A percentile compares a stretch with the other conserved stretches of the same genome.
Evolutionary conservation across 192 early-diverging fungal species (phyloP).

Genomic region (Entomortierella parvispora): DNA sequence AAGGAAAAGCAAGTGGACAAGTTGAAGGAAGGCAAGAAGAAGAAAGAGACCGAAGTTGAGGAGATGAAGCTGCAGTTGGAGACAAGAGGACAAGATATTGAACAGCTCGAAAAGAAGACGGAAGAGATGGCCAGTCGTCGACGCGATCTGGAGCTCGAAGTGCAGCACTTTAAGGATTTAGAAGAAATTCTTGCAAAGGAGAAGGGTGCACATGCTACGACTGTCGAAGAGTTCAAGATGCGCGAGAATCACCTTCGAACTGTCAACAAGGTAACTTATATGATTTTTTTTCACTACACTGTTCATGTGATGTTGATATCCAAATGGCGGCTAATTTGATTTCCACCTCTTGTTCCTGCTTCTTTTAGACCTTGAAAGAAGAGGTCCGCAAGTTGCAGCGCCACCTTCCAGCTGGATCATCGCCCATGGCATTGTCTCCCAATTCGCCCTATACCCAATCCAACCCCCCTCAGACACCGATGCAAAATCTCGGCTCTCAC

Average conservation of each 20-base stretch:
- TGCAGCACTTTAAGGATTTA: constrained; percentile 46
- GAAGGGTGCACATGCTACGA: constrained; percentile 18
- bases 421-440: constrained; percentile 35
- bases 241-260: constrained; percentile 73
- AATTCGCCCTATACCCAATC: constrained; percentile 17
- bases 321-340: background rate
- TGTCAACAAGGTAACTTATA: constrained; percentile 70
- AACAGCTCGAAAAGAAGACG: background rate
- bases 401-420: constrained; percentile 16
- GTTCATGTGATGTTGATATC: background rate
- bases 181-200: constrained; percentile 51
- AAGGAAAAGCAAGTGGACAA: background rate
- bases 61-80: background rate
- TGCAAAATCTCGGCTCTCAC: no score
- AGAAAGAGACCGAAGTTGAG: background rate
- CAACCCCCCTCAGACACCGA: constrained; percentile 14
- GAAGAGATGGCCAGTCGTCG: background rate
- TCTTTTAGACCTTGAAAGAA: constrained; percentile 77
- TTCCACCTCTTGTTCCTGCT: no score
- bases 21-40: background rate
- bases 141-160: constrained; percentile 16
- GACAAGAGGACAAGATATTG: background rate
- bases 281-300: background rate
- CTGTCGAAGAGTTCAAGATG: constrained; percentile 65
- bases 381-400: constrained; percentile 75